Conservation (phyloP, 148 eudicot species). For the Pharnaceum exiguum region DNA sequence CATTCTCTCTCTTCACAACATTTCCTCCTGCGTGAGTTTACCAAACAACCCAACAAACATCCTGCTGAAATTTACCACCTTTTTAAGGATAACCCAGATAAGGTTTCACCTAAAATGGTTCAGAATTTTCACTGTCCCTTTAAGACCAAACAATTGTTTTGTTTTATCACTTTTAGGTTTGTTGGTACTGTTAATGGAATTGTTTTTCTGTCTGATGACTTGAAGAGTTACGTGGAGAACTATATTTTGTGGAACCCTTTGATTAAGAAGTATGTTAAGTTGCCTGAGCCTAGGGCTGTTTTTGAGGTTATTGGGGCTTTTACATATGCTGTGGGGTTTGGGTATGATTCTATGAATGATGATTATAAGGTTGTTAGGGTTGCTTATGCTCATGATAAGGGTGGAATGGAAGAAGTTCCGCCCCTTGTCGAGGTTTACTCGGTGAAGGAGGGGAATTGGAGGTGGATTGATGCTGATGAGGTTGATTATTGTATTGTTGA, state of each 20-base stretch:
- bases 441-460: not conserved
- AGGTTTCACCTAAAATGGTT: too few relatives aligned
- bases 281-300: not conserved
- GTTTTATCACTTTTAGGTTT: not conserved
- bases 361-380: constrained; percentile 1
- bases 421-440: not conserved
- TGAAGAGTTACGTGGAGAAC: not conserved
- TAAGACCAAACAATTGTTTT: not conserved
- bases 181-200: not conserved
- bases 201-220: not conserved
- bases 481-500: not conserved
- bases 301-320: not conserved
- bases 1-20: not conserved
- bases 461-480: not conserved
- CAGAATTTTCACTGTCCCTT: not conserved
- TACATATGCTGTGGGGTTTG: not conserved
- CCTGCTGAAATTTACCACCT: not conserved
- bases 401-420: not conserved
- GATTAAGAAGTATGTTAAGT: not conserved
- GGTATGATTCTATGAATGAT: not conserved
- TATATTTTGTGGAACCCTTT: not conserved
- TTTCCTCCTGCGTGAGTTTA: not conserved
- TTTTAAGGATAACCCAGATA: not conserved
- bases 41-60: not conserved
- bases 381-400: not conserved